Base-by-base conservation (phyloP, 306 rosid genomes). In the Psophocarpus tetragonolobus region DNA sequence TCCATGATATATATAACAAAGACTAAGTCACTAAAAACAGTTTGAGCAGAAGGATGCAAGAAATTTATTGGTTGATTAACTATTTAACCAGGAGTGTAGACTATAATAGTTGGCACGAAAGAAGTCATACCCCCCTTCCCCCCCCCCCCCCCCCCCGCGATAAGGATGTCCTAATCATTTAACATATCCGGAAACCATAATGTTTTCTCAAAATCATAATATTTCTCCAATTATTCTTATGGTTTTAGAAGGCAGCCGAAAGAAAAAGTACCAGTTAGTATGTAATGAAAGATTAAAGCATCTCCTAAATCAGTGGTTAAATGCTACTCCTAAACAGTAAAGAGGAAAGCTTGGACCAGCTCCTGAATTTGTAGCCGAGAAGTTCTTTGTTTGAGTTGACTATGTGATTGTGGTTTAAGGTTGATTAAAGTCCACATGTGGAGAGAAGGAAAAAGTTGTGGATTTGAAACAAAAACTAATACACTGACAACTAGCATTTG, bases 161-260 rank as follows among this genome's bases (percentile, higher is more conserved):
- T 32, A 39, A n/a, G 77, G 42, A 54, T 60, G 32, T 71, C 65
- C 54, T 61, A 42, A 9, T 71, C 38, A 61, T 33, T 27, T n/a
- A 45, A 27, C 32, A 45, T 7, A 18, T 45, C 77, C 61, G 39
- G 8, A 35, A 35, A 35, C 39, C 57, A 48, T 7, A 45, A 45
- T 48, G 6, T 48, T 17, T n/a, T 10, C 21, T n/a, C 23, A 48
- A 48, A 48, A 48, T 18, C 27, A 20, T 51, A 51, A 8, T 53
- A 53, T 53, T 53, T 53, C 30, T 8, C 21, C 61, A 53, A 53
- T 53, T 53, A 30, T 21, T 51, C 60, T 18, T 8, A 14, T 0
- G 14, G 60, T 3, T 4, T 14, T 20, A 8, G 6, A 51, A 51
- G 27, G 14, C 60, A 50, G 27, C 58, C 18, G 6, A 2, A 18